Base-by-base conservation (phyloP, 2,329 filamentous ascomycete genomes). In the Fusarium bactridioides region DNA sequence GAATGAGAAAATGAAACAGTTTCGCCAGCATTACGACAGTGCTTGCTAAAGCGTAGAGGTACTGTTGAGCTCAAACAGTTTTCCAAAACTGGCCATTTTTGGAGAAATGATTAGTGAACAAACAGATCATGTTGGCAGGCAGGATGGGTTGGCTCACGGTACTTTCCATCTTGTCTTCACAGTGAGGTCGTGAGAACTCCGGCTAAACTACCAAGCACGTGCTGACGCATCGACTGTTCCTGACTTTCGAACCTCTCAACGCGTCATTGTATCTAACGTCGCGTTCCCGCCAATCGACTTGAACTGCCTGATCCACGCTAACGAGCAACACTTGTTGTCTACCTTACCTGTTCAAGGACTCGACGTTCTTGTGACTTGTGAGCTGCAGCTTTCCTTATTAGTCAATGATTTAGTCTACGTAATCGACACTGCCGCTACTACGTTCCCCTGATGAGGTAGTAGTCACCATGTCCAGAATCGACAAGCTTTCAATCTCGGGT, bases 401-500 rank as follows among this genome's bases (percentile, higher is more conserved):
- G 47, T 56, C 54, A 35, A 61, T 74, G 40, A 40, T 23, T 41
- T 27, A 57, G 25, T 38, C 43, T 15, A n/a, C 33, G 23, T 25
- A 25, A 29, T 48, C n/a, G 27, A 43, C 38, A 45, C 25, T 31
- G 19, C 23, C 45, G 10, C 35, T 13, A n/a, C 43, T 19, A 23
- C 29, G 13, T 55, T 18, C 48, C 25, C 51, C 41, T 31, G n/a
- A 73, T 73, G 74, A 57, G 45, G 62, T 64, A 76, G 48, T 31
- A 64, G 50, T 53, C 77, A 80, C 53, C 77, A 88, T 88, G 93
- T 93, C 95, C 74, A 92, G 90, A 81, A 95, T 98, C 77, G 94
- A 97, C 79, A 97, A 95, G 80, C 89, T 98, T 76, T 93, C 92
- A 74, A 96, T 98, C 71, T 84, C 91, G 79, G 95, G 94, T 74